A percentile compares a stretch with the other conserved stretches of the same genome.
Conservation (phyloP, 176 grass and related monocot genomes). For the Cenchrus fungigraminus region DNA sequence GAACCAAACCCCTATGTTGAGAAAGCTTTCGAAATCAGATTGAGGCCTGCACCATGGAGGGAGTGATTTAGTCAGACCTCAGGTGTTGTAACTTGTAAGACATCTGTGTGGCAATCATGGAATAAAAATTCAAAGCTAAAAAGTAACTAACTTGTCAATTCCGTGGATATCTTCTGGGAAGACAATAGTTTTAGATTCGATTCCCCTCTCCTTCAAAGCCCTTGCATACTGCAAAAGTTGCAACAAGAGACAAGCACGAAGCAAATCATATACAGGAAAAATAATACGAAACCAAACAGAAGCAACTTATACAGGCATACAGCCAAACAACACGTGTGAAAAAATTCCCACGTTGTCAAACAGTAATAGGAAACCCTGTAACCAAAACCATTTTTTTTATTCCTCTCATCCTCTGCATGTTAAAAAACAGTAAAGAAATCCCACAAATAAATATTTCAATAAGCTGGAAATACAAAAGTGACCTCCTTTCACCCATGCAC, state of each 20-base stretch:
- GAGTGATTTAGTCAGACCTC: conserved; percentile 27
- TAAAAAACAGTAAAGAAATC: background rate
- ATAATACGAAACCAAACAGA: background rate
- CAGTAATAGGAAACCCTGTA: conserved; percentile 3
- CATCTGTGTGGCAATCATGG: conserved; percentile 7
- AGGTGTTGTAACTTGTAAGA: conserved; percentile 9
- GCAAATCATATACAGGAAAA: background rate
- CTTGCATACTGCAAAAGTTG: conserved; percentile 69
- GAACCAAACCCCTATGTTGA: conserved; percentile 98
- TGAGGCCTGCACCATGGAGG: conserved; percentile 63
- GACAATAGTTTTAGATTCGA: conserved; percentile 74
- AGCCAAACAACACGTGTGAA: background rate
- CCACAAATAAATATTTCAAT: conserved; percentile 4
- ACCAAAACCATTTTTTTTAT: background rate
- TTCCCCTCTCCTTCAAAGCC: conserved; percentile 82
- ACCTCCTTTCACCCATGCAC: background rate
- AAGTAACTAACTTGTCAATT: conserved; percentile 77
- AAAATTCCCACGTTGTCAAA: background rate
- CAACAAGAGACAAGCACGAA: conserved; percentile 2
- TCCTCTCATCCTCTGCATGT: background rate
- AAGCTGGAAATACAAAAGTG: background rate
- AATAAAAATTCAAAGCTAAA: conserved; percentile 3
- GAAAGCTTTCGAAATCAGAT: conserved; percentile 90
- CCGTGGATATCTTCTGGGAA: conserved; percentile 92
- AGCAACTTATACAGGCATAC: background rate